Conservation (phyloP, 805 yeast genomes). For the Suhomyces sp. region DNA sequence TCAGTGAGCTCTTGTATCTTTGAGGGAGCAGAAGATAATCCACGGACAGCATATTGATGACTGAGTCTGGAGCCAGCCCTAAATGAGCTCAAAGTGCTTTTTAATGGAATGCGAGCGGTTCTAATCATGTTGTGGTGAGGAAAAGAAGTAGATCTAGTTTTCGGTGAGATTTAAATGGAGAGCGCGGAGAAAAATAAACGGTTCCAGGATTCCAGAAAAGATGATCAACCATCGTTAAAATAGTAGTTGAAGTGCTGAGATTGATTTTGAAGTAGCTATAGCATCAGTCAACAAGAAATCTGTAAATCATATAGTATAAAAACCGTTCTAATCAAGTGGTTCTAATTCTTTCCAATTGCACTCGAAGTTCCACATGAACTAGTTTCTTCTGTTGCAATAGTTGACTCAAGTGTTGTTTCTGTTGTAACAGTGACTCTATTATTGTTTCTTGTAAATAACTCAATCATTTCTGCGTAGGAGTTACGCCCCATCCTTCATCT, state of each 20-base stretch:
- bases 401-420: too few relatives aligned
- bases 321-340: too few relatives aligned
- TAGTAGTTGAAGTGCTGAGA: not conserved
- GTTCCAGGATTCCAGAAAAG: not conserved
- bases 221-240: not conserved
- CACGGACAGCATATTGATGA: not conserved
- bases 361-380: too few relatives aligned
- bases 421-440: too few relatives aligned
- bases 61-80: not conserved
- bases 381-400: too few relatives aligned
- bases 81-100: not conserved
- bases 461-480: not conserved
- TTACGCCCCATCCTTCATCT: not conserved
- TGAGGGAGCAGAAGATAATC: not conserved
- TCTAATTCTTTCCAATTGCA: too few relatives aligned
- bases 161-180: not conserved
- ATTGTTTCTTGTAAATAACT: not conserved
- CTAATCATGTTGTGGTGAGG: not conserved
- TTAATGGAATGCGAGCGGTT: not conserved
- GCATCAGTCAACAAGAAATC: too few relatives aligned
- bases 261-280: too few relatives aligned
- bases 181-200: not conserved
- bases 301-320: too few relatives aligned
- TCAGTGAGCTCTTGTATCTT: constrained; percentile 25
- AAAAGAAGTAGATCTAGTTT: not conserved